Conservation (phyloP, 176 grass and related monocot species). For the Canna indica region DNA sequence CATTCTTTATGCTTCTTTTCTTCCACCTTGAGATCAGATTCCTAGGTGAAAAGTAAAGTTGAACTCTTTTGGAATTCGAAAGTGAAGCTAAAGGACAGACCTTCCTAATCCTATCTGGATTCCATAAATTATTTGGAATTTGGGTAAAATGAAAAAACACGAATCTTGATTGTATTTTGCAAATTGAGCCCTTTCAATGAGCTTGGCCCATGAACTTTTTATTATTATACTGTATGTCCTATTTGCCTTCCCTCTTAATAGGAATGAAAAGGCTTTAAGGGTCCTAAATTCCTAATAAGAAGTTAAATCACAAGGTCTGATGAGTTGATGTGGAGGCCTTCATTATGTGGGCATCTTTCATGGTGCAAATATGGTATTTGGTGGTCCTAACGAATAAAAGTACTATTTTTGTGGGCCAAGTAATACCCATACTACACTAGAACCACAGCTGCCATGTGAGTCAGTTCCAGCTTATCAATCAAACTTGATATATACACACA, state of each 20-base stretch:
- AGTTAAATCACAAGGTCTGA: background rate
- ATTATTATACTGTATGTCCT: no score
- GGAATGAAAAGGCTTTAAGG: no score
- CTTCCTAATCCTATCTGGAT: background rate
- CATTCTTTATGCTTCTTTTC: background rate
- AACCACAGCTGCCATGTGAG: background rate
- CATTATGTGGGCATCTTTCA: no score
- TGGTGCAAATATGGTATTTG: background rate
- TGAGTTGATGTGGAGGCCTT: background rate
- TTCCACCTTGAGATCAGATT: background rate
- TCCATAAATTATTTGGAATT: background rate
- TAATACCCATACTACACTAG: background rate
- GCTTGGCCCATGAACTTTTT: no score
- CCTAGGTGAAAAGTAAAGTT: background rate
- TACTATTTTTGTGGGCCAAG: background rate
- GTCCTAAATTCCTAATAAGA: no score
- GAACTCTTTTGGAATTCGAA: background rate
- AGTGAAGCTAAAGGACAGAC: background rate
- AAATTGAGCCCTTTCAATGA: no score
- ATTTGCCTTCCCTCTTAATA: no score
- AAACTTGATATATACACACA: no score
- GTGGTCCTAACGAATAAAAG: background rate
- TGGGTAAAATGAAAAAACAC: background rate
- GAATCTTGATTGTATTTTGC: no score
- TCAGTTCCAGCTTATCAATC: no score